A percentile compares a stretch with the other conserved stretches of the same genome.
Conservation (phyloP, 345 rosid species). For the Syzygium jambos region DNA sequence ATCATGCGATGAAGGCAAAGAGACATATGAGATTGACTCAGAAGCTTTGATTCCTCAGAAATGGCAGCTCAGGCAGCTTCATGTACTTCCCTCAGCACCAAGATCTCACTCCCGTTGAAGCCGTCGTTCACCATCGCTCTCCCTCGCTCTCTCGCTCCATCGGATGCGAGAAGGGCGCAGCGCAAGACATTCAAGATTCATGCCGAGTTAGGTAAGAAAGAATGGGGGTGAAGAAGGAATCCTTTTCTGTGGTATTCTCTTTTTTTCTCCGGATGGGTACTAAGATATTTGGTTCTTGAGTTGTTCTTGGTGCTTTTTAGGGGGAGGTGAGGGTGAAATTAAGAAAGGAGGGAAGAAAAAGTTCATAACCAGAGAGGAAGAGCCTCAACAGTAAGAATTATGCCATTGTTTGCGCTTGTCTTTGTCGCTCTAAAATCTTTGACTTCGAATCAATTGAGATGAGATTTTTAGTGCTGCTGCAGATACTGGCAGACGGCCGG, state of each 20-base stretch:
- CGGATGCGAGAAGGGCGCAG: constrained; percentile 11
- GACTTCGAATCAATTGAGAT: background rate
- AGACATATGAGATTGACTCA: background rate
- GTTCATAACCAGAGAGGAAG: constrained; percentile 83
- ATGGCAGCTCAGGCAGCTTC: constrained; percentile 49
- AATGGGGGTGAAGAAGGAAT: background rate
- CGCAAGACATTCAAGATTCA: constrained; percentile 31
- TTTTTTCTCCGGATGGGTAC: background rate
- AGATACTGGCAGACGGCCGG: constrained; percentile 94
- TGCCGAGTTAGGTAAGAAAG: constrained; percentile 42
- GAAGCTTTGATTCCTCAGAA: background rate
- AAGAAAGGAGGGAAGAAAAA: constrained; percentile 74
- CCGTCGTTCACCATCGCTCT: constrained; percentile 14
- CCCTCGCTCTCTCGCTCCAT: constrained; percentile 5
- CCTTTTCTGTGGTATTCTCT: background rate
- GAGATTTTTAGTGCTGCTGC: background rate
- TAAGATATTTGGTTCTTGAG: background rate
- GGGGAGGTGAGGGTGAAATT: constrained; percentile 64
- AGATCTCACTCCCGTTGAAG: constrained; percentile 7
- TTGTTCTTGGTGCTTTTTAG: constrained; percentile 15
- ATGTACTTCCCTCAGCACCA: constrained; percentile 19
- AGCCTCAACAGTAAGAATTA: constrained; percentile 63
- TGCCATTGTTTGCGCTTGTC: background rate
- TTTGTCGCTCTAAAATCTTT: background rate
- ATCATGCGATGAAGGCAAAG: background rate